Base-by-base conservation (phyloP, 75 land plant species). In the Isoetes taiwanensis region DNA sequence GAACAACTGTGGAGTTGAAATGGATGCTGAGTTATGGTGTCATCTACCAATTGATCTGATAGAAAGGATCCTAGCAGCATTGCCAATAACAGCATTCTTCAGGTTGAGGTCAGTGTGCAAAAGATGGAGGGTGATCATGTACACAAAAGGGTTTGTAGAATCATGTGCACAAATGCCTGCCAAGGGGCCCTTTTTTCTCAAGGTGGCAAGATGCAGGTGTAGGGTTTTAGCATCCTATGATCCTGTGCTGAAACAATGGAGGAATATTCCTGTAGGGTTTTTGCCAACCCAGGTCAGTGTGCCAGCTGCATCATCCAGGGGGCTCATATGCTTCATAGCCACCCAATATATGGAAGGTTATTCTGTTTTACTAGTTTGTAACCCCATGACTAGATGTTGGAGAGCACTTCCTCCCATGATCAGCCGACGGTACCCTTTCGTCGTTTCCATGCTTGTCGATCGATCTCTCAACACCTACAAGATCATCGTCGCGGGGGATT, bases 251-350 rank as follows among this genome's bases (percentile, higher is more conserved):
- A 63, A 56, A 14, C 72, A 61, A 33, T 84, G 89, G 89, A 69
- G 69, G 37, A 70, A 55, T 42, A 74, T 83, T 29, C 83, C 58
- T 27, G n/a, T 52, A 31, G 61, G 35, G 4, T 59, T 59, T 37
- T n/a, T 59, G 2, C 61, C 61, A 14, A 32, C 61, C 6, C 39
- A 34, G 2, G 61, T 37, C 3, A 46, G 50, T 23, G 73, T 79
- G 19, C 86, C 91, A 38, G 83, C 81, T 35, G 83, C 91, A n/a
- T 63, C 91, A 16, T 43, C 86, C 9, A 76, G 71, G 8, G 91
- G 91, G 0, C 38, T 86, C 28, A 29, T 86, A 24, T 79, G 91
- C 41, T 86, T 78, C 70, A 40, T 65, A 8, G 52, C 69, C 1
- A 25, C 61, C 2, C 33, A 59, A 9, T 39, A 19, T 3, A 37